Conservation (phyloP, 148 eudicot genomes). For the Mesembryanthemum crystallinum region DNA sequence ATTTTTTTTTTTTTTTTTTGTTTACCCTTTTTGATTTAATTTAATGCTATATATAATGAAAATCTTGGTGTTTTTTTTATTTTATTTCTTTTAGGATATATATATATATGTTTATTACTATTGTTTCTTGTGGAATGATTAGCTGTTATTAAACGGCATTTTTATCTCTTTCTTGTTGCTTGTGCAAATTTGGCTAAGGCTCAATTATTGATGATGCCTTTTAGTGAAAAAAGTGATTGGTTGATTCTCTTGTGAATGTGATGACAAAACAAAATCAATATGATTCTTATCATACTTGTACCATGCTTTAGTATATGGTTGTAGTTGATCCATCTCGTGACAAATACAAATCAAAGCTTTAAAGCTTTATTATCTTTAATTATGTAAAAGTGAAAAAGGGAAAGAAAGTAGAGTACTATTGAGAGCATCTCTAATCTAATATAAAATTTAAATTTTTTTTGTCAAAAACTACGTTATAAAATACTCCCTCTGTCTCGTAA, state of each 20-base stretch:
- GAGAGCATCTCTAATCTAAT: too few relatives aligned
- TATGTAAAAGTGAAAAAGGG: neutral
- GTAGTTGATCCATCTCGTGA: too few relatives aligned
- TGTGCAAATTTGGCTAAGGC: neutral
- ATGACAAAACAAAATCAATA: neutral
- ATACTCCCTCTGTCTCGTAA: too few relatives aligned
- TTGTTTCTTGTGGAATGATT: neutral
- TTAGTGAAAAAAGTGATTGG: neutral
- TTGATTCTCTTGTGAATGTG: slow-evolving; percentile 1
- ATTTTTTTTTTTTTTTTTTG: too few relatives aligned
- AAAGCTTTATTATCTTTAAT: neutral
- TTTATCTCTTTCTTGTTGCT: neutral
- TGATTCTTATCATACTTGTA: neutral
- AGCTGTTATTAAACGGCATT: neutral
- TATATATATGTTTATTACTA: neutral
- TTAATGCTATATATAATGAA: too few relatives aligned
- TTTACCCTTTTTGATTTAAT: too few relatives aligned
- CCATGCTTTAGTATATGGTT: neutral
- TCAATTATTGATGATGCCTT: neutral
- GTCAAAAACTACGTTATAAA: too few relatives aligned
- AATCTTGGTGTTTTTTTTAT: too few relatives aligned
- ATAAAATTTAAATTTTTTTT: too few relatives aligned
- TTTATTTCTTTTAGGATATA: too few relatives aligned
- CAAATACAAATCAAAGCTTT: too few relatives aligned
- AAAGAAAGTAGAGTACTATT: neutral